phyloP scores from a whole-genome alignment of 176 grass and related monocot species.

The Aegilops speltoides region DNA sequence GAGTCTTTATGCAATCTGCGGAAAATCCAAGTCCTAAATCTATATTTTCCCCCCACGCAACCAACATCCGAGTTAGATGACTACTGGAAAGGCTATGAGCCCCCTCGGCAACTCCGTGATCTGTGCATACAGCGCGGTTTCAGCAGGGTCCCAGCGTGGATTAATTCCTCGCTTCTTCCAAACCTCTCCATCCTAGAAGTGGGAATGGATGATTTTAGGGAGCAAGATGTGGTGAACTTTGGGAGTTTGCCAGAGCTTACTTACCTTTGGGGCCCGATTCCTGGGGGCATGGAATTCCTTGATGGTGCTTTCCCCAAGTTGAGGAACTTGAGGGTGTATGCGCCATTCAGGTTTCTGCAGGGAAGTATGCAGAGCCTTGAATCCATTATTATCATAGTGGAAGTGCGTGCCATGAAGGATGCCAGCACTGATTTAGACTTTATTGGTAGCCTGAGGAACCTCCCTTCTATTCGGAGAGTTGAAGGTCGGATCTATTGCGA shows the following conservation, averaged over 20 bases:
- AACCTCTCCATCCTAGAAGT: accelerated
- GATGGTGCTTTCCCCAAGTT: not conserved
- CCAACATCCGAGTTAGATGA: too few species aligned
- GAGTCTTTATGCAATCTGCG: too few species aligned
- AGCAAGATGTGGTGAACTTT: too few species aligned
- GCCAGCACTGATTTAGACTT: not conserved
- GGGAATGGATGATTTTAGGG: not conserved
- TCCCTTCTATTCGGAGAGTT: not conserved
- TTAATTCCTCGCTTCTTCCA: not conserved
- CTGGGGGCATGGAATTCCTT: not conserved
- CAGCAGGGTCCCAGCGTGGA: not conserved
- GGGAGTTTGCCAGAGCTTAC: not conserved
- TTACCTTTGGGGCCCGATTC: accelerated
- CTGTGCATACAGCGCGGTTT: too few species aligned
- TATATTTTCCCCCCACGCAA: too few species aligned
- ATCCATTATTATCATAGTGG: accelerated
- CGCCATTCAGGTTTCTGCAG: not conserved
- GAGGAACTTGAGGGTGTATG: accelerated
- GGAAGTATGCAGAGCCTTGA: not conserved
- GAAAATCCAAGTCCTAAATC: too few species aligned
- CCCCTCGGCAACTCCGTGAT: too few species aligned
- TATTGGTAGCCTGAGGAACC: not conserved
- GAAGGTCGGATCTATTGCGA: accelerated
- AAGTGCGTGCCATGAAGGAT: not conserved
- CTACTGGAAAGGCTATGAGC: too few species aligned